phyloP scores from a whole-genome alignment of 306 rosid species.

The Abrus precatorius region DNA sequence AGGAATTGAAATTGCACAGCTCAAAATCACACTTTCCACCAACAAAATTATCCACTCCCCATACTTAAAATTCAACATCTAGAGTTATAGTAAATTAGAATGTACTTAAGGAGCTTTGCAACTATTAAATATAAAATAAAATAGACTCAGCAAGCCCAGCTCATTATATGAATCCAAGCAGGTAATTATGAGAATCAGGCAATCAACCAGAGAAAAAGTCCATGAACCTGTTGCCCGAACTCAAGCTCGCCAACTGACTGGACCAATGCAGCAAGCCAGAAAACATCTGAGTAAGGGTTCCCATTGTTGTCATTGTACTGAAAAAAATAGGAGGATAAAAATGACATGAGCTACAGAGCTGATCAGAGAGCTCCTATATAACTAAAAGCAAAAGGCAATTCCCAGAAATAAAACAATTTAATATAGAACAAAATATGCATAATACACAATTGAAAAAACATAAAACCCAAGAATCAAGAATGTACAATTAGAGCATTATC shows the following conservation, averaged over 20 bases:
- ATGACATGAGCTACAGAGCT: constrained; percentile 35
- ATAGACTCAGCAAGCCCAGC: not conserved
- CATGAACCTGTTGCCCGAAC: constrained; percentile 92
- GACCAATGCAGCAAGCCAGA: constrained; percentile 94
- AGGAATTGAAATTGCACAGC: constrained; percentile 14
- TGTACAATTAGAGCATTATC: too few relatives aligned
- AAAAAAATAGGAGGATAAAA: constrained; percentile 45
- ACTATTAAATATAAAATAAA: not conserved
- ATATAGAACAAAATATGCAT: too few relatives aligned
- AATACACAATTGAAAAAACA: too few relatives aligned
- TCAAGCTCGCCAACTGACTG: constrained; percentile 95
- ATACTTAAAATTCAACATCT: constrained; percentile 32
- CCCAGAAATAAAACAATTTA: not conserved
- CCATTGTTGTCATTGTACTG: constrained; percentile 98
- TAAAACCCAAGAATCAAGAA: too few relatives aligned
- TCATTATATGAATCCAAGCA: constrained; percentile 26
- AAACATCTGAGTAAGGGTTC: constrained; percentile 91
- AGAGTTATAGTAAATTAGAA: constrained; percentile 17
- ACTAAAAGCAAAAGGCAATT: constrained; percentile 38
- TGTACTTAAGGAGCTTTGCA: not conserved
- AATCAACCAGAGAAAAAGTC: constrained; percentile 36
- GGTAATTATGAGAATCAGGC: not conserved
- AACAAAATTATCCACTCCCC: constrained; percentile 23
- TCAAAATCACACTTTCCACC: constrained; percentile 23
- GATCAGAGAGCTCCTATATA: not conserved